Evolutionary conservation across 2,329 filamentous ascomycete genomes (phyloP).

Genomic region (Penicillium sp.): DNA sequence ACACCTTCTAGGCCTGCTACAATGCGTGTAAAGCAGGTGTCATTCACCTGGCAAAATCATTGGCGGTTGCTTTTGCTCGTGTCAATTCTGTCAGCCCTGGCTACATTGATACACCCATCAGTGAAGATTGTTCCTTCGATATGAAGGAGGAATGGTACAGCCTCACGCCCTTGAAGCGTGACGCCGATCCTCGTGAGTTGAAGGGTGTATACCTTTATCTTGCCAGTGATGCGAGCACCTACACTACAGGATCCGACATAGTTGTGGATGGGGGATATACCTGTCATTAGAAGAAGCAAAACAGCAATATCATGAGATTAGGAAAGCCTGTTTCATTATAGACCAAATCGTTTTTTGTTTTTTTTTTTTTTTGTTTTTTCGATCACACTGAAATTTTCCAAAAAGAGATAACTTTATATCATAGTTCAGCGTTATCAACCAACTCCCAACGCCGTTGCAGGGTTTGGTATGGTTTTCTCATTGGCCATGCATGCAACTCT

Average conservation of each 20-base stretch:
- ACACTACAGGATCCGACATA: conserved; percentile 73
- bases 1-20: conserved; percentile 37
- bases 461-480: conserved; percentile 48
- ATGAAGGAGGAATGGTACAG: conserved; percentile 71
- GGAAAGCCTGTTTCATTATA: too few species aligned
- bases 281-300: conserved; percentile 45
- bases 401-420: not conserved
- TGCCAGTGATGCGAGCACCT: conserved; percentile 74
- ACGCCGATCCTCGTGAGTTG: conserved; percentile 70
- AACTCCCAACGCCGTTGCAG: conserved; percentile 39
- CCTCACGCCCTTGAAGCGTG: conserved; percentile 72
- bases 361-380: not conserved
- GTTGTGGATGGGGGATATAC: conserved; percentile 73
- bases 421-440: conserved; percentile 53
- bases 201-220: conserved; percentile 79
- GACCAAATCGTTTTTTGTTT: not conserved
- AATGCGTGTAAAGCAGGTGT: conserved; percentile 59
- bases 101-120: conserved; percentile 50
- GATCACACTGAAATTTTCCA: not conserved
- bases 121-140: conserved; percentile 63
- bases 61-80: conserved; percentile 62
- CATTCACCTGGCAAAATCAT: conserved; percentile 57
- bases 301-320: not conserved
- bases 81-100: conserved; percentile 56
- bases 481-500: conserved; percentile 41